Evolutionary conservation across 2,329 filamentous ascomycete genomes (phyloP), one percentile per base, ranked within the genome.

Genomic region (Colletotrichum tabaci): DNA sequence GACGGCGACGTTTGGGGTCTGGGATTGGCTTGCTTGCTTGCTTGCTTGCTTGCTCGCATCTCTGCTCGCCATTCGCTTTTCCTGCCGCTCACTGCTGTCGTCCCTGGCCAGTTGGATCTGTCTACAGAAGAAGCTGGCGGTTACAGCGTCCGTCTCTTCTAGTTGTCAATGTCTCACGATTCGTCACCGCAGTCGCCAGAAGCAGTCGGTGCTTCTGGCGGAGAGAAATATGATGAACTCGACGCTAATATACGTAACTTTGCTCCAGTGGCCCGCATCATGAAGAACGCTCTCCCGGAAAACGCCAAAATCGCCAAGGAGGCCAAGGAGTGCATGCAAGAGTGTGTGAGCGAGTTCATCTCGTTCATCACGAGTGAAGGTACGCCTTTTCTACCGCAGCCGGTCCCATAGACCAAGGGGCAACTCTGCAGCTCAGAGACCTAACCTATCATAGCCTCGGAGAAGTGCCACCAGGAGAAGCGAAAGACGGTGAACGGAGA

Each of bases 231-330:
- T 75, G 87, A 89, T 81, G 80, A 88, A 72, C 90, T 91, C 78
- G 93, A 96, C 90, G 93, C 94, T 97, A 95, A 97, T 87, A 96
- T 96, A 87, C 91, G 93, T 80, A 96, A 96, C 85, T 95, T 94
- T 90, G 93, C 91, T 84, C 91, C 93, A 99, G 96, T 99, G 79
- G 96, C 96, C 76, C 93, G 96, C 68, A 98, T 99, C 83, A 99
- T 99, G 96, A 99, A 99, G 84, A 93, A 95, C 78, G 96, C 96
- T 8, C 88, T 99, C 60, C 96, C 96, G 62, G 96, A 99, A 76
- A 99, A 99, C 80, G 96, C 96, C 76, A 99, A 99, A 85, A 99
- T 99, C 73, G 95, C 95, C 72, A 99, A 99, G 82, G 96, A 99
- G 82, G 96, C 96, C 67, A 99, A 99, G 83, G 96, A 99, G 82